A percentile compares a stretch with the other conserved stretches of the same genome.
Conservation (phyloP, 2,329 filamentous ascomycete genomes). For the Penicillium fuscoglaucum region DNA sequence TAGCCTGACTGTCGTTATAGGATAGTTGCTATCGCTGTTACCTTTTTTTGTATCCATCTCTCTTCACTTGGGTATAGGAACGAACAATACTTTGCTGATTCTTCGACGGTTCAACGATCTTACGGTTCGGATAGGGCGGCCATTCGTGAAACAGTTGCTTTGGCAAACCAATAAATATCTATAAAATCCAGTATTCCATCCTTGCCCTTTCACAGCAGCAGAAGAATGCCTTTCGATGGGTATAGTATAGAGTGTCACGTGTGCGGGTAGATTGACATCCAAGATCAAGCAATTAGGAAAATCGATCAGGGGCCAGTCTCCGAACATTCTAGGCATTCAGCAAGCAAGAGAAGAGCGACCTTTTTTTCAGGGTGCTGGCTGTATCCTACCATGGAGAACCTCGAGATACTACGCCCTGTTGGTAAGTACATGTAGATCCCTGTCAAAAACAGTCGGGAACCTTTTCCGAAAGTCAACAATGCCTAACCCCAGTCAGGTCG, state of each 20-base stretch:
- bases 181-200: too few relatives aligned
- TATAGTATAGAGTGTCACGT: conserved; percentile 4
- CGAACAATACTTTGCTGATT: background rate
- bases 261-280: conserved; percentile 1
- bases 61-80: background rate
- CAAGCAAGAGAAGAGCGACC: background rate
- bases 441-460: conserved; percentile 1
- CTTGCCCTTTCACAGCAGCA: too few relatives aligned
- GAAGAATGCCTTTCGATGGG: background rate
- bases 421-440: conserved; percentile 28
- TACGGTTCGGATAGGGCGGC: background rate
- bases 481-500: conserved; percentile 34
- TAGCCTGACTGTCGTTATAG: too few relatives aligned
- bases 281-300: background rate
- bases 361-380: background rate
- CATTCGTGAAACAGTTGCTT: background rate
- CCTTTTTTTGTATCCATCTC: background rate
- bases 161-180: too few relatives aligned
- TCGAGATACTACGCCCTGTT: conserved; percentile 33
- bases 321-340: background rate
- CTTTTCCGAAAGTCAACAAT: conserved; percentile 1
- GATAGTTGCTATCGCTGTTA: background rate
- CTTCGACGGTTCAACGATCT: background rate
- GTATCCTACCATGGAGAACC: conserved; percentile 53
- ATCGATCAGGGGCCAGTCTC: background rate